Percentiles rank a stretch among this genome's conserved stretches.
phyloP scores from a whole-genome alignment of 2,329 filamentous ascomycete species.

The Penicillium sp. region DNA sequence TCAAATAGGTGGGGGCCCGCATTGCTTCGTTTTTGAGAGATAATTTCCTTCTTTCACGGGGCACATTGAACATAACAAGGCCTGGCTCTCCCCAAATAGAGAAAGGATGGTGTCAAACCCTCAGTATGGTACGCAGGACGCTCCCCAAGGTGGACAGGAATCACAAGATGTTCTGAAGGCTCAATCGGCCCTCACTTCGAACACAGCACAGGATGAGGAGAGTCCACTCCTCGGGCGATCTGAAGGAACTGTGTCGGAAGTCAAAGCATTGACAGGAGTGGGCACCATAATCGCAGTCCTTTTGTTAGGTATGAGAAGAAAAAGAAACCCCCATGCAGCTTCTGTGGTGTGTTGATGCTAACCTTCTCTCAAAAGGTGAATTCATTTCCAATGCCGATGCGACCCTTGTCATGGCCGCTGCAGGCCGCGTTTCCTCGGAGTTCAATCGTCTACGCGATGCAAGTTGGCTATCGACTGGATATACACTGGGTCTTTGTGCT shows the following conservation, averaged over 20 bases:
- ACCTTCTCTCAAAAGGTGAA: constrained; percentile 50
- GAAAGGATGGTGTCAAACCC: constrained; percentile 9
- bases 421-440: constrained; percentile 64
- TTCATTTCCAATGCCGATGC: constrained; percentile 69
- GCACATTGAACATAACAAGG: no score
- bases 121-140: constrained; percentile 5
- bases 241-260: neutral
- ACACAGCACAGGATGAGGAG: constrained; percentile 19
- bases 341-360: neutral
- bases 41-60: neutral
- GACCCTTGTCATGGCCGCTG: constrained; percentile 69
- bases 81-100: neutral
- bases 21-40: no score
- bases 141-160: neutral
- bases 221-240: constrained; percentile 17
- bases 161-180: neutral
- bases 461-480: constrained; percentile 62
- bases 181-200: neutral
- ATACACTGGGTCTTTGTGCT: constrained; percentile 56
- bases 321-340: no score
- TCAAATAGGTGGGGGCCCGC: neutral
- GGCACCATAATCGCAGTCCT: constrained; percentile 33
- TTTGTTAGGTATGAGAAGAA: constrained; percentile 30
- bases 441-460: constrained; percentile 62
- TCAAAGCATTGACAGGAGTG: constrained; percentile 20